Conservation (phyloP, 768 basidiomycete genomes). For the Suillus ampliporus region DNA sequence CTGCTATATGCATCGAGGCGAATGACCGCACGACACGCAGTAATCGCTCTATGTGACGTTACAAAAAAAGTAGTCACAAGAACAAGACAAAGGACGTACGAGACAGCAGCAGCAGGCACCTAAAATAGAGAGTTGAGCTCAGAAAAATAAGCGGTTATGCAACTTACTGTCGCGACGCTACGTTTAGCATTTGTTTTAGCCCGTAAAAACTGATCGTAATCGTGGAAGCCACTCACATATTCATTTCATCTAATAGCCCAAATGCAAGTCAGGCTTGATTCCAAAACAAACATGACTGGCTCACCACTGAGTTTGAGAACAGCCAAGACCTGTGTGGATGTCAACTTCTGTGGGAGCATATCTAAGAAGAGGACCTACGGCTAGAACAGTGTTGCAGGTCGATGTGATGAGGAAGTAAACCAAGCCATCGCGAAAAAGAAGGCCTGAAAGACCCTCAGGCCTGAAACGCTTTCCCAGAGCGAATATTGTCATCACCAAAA, state of each 20-base stretch:
- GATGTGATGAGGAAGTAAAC: slow-evolving; percentile 73
- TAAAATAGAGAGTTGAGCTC: slow-evolving; percentile 19
- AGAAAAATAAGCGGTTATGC: slow-evolving; percentile 18
- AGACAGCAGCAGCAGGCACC: slow-evolving; percentile 71
- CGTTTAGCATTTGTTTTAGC: slow-evolving; percentile 1
- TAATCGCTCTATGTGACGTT: slow-evolving; percentile 46
- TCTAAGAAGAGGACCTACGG: slow-evolving; percentile 48
- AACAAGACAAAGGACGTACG: slow-evolving; percentile 45
- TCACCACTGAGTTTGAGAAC: slow-evolving; percentile 64
- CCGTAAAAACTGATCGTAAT: background rate
- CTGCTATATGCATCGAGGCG: slow-evolving; percentile 61
- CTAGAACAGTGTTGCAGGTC: slow-evolving; percentile 68
- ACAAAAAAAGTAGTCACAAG: slow-evolving; percentile 8
- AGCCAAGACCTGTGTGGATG: slow-evolving; percentile 52
- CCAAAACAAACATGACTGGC: slow-evolving; percentile 23
- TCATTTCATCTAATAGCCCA: slow-evolving; percentile 55
- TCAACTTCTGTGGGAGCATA: slow-evolving; percentile 2
- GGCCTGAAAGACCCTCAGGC: slow-evolving; percentile 66
- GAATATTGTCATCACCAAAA: slow-evolving; percentile 59
- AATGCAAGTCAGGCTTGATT: slow-evolving; percentile 12
- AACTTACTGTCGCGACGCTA: slow-evolving; percentile 58
- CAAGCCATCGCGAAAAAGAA: slow-evolving; percentile 77
- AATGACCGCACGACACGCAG: slow-evolving; percentile 73
- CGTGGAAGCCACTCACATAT: slow-evolving; percentile 51
- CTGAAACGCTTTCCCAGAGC: slow-evolving; percentile 51